Evolutionary conservation across 495 filamentous ascomycete species (phyloP).

Genomic region (Lasiosphaeriaceae sp.): DNA sequence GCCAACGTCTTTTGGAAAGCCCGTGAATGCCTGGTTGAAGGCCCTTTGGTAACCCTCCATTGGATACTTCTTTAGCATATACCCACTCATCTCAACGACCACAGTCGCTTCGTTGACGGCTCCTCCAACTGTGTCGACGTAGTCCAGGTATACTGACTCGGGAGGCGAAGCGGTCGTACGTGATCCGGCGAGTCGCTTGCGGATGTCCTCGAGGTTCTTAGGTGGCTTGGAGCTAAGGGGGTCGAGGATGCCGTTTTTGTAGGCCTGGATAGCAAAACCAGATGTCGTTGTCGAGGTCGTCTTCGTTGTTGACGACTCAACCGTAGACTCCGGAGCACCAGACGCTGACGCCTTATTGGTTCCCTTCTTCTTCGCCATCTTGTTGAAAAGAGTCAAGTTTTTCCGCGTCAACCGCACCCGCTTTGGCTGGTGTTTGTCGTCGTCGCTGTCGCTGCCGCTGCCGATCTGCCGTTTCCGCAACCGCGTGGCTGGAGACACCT

Average conservation of each 20-base stretch:
- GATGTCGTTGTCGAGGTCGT: conserved; percentile 1
- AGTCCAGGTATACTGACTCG: background rate
- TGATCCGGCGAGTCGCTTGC: conserved; percentile 10
- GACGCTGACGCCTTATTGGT: background rate
- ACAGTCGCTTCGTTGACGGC: conserved; percentile 6
- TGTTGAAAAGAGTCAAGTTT: background rate
- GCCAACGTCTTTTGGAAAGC: conserved; percentile 18
- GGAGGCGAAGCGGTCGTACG: conserved; percentile 3
- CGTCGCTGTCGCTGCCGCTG: conserved; percentile 5
- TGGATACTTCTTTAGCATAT: conserved; percentile 1
- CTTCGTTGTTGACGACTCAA: background rate
- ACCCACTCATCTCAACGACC: background rate
- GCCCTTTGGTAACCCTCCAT: conserved; percentile 5
- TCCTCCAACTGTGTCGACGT: background rate
- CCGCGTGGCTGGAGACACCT: background rate
- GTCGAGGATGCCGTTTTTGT: conserved; percentile 2
- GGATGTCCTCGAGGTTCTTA: conserved; percentile 1
- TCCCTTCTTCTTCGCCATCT: background rate
- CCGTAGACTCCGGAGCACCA: background rate
- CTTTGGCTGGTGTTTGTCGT: background rate
- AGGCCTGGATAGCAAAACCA: conserved; percentile 1
- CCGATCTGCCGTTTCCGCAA: too few species aligned
- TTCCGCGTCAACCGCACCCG: background rate
- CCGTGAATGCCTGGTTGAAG: conserved; percentile 17
- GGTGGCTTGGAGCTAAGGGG: background rate